These are phyloP conservation scores for Oryza nivara DNA, from an alignment of 176 grass and related monocot genomes.

Conservation along the genomic window DNA sequence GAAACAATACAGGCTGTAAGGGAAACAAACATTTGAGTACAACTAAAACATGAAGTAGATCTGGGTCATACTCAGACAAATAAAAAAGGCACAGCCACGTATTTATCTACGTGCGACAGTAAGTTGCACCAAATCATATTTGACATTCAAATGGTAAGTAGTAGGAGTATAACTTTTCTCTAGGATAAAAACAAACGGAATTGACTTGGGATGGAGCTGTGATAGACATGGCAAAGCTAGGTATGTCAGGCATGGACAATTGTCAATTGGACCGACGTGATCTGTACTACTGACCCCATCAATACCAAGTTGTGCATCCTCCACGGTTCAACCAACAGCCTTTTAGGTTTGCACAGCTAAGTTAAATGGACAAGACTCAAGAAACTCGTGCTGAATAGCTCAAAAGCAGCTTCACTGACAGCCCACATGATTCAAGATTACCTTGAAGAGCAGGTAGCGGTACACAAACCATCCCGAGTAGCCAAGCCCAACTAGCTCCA, in stretches of 20 bases:
- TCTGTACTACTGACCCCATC: constrained; percentile 13
- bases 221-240: background rate
- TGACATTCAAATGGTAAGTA: background rate
- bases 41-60: background rate
- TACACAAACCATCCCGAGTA: constrained; percentile 84
- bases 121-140: background rate
- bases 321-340: constrained; percentile 9
- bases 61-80: background rate
- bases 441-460: constrained; percentile 81
- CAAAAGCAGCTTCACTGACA: constrained; percentile 16
- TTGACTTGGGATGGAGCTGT: background rate
- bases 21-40: background rate
- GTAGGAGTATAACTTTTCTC: background rate
- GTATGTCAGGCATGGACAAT: constrained; percentile 18
- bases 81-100: background rate
- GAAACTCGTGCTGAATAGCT: constrained; percentile 24
- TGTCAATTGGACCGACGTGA: constrained; percentile 17
- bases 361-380: constrained; percentile 18
- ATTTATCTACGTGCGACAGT: background rate
- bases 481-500: constrained; percentile 73
- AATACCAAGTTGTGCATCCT: constrained; percentile 28
- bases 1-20: constrained; percentile 2
- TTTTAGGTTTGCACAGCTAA: constrained; percentile 32
- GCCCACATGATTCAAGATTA: constrained; percentile 40
- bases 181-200: constrained; percentile 13